Evolutionary conservation across 345 rosid species (phyloP), one percentile per base, ranked within the genome.

Genomic region (Bruguiera gymnorhiza): DNA sequence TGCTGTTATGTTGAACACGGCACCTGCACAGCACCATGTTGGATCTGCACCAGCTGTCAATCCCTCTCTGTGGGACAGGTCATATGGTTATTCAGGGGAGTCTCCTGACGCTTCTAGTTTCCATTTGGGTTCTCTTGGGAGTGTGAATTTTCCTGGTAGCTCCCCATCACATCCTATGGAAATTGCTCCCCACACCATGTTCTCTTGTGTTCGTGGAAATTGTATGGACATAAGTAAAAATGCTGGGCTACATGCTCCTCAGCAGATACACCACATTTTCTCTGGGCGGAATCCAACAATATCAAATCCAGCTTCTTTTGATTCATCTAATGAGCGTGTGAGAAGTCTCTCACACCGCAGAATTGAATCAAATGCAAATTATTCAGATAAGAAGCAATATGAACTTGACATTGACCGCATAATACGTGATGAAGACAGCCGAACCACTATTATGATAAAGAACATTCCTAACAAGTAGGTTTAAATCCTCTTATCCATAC

Each of bases 401-500:
- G 98, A 94, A 81, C 97, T 94, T 73, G 97, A 94, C 62, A 61
- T 88, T 71, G 98, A 94, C 39, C 87, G 86, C 72, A 91, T 94
- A 75, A 62, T 83, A 77, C 85, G 74, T 67, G 96, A 97, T 30
- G 99, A 92, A 23, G 99, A 94, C 75, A 71, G 30, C 58, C 79
- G 99, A 74, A 94, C 97, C 54, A 94, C 99, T 1, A 79, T 94
- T 79, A 92, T 94, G 99, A 86, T 94, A 75, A 94, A 94, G 77
- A 94, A 94, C 73, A 92, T 94, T 78, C 99, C 98, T 62, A 94
- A 94, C 82, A 94, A 94, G 97, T 91, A 86, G 61, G 89, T 62
- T 19, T 43, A 53, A 66, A 67, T 20, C 31, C 50, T 23, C 43
- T 13, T 60, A 1, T 1, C 2, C 18, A 9, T 56, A 21, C 8